These are phyloP conservation scores for Psilocybe sp. DNA, from an alignment of 768 basidiomycete species.

Conservation along the genomic window DNA sequence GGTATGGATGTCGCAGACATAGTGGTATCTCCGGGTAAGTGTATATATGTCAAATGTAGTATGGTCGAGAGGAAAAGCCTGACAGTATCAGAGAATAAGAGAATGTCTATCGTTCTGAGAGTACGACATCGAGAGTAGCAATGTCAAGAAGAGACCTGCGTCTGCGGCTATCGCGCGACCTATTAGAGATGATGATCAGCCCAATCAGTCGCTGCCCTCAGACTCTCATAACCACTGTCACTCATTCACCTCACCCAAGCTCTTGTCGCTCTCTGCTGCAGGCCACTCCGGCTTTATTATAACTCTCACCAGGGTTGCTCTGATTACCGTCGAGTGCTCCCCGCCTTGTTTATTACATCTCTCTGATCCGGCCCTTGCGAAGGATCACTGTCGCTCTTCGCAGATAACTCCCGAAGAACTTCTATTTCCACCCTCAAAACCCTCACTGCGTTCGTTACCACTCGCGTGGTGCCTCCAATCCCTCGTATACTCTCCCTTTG, in stretches of 20 bases:
- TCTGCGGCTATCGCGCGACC: no score
- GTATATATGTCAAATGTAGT: not conserved
- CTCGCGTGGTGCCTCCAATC: no score
- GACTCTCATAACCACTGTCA: not conserved
- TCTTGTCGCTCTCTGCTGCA: not conserved
- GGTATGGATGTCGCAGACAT: slow-evolving; percentile 10
- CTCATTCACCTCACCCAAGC: not conserved
- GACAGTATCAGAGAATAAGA: not conserved
- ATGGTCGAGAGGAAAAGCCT: not conserved
- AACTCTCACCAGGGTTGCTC: not conserved
- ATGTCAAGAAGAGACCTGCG: no score
- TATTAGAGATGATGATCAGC: not conserved
- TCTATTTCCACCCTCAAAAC: no score
- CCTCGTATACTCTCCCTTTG: not conserved
- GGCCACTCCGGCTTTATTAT: not conserved
- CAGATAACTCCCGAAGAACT: no score
- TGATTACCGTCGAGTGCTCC: not conserved
- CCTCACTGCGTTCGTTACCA: no score
- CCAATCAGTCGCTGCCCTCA: not conserved
- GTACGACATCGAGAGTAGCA: no score
- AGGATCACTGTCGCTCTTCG: no score
- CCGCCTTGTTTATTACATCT: no score
- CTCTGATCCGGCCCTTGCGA: no score
- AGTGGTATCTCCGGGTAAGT: slow-evolving; percentile 1
- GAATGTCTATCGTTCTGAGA: not conserved